These are phyloP conservation scores for Ceratocystiopsis brevicomis DNA, from an alignment of 2,329 filamentous ascomycete species.

Conservation along the genomic window DNA sequence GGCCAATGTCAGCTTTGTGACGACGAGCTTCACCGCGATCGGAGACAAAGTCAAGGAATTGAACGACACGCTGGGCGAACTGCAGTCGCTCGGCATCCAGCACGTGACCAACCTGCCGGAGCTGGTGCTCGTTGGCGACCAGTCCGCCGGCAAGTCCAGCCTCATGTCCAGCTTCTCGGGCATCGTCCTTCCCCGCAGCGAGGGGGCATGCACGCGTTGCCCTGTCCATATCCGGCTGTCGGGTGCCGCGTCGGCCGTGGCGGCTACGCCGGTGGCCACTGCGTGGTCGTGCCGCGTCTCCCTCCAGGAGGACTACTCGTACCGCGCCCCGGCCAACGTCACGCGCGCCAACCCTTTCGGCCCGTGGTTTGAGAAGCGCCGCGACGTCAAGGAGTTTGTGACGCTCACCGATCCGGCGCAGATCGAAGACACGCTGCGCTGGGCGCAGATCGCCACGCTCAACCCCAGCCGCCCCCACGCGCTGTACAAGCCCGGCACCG, in stretches of 20 bases:
- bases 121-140: slow-evolving; percentile 68
- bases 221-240: slow-evolving; percentile 63
- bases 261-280: slow-evolving; percentile 14
- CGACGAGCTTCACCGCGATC: slow-evolving; percentile 31
- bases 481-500: slow-evolving; percentile 30
- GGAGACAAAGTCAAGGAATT: slow-evolving; percentile 44
- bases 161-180: slow-evolving; percentile 46
- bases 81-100: slow-evolving; percentile 55
- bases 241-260: slow-evolving; percentile 21
- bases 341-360: slow-evolving; percentile 36
- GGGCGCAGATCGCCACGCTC: slow-evolving; percentile 60
- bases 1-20: slow-evolving; percentile 14
- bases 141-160: slow-evolving; percentile 66
- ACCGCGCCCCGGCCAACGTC: slow-evolving; percentile 14
- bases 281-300: slow-evolving; percentile 50
- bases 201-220: slow-evolving; percentile 61
- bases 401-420: slow-evolving; percentile 39
- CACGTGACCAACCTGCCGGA: slow-evolving; percentile 55
- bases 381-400: slow-evolving; percentile 39
- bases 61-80: slow-evolving; percentile 45
- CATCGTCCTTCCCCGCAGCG: slow-evolving; percentile 51
- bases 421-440: slow-evolving; percentile 49
- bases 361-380: slow-evolving; percentile 40
- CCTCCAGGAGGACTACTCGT: slow-evolving; percentile 41
- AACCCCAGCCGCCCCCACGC: slow-evolving; percentile 40